phyloP scores from a whole-genome alignment of 352 stramenopile species.

The Phytophthora sp. region DNA sequence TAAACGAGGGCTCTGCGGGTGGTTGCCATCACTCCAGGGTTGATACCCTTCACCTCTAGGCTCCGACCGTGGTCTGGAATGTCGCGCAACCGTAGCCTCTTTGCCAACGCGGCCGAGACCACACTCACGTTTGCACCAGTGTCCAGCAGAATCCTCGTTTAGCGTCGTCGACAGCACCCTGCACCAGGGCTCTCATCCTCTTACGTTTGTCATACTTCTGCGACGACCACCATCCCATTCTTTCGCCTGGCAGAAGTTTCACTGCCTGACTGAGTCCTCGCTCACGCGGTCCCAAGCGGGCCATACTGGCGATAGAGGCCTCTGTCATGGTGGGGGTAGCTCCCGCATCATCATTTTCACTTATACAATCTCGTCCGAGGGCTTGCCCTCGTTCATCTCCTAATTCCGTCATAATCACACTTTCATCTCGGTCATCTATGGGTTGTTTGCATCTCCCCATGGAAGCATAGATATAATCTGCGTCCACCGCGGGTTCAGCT shows the following conservation, averaged over 20 bases:
- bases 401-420: slow-evolving; percentile 1
- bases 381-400: slow-evolving; percentile 1
- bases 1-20: neutral
- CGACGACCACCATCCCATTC: neutral
- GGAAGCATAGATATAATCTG: slow-evolving; percentile 1
- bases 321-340: too few species aligned
- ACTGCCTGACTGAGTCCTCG: neutral
- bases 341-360: neutral
- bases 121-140: too few species aligned
- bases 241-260: neutral
- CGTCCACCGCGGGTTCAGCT: neutral
- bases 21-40: neutral
- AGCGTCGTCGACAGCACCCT: neutral
- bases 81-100: too few species aligned
- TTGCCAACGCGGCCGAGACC: too few species aligned
- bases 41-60: neutral
- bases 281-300: neutral
- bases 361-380: neutral
- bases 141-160: neutral
- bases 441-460: neutral
- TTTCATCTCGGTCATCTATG: neutral
- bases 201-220: neutral
- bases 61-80: too few species aligned
- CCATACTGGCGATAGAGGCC: neutral
- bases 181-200: neutral